Percentiles rank a stretch among this genome's conserved stretches.
Evolutionary conservation across 1,284 basidiomycete species (phyloP).

Genomic region (Apiotrichum sp.): DNA sequence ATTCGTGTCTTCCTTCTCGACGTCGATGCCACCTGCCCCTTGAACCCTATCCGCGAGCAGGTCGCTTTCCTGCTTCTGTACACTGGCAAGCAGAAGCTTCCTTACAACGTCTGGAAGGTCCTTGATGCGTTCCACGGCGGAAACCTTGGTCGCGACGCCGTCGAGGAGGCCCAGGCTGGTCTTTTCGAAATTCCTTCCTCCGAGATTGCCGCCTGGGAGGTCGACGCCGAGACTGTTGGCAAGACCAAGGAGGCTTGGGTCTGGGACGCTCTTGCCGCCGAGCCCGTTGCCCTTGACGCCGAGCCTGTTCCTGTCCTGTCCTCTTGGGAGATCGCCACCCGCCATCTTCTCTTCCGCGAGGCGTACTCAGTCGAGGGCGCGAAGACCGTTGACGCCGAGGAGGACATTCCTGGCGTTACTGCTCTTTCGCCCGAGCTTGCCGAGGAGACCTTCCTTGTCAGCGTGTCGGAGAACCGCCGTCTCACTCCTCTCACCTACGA

Average conservation of each 20-base stretch:
- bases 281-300: slow-evolving; percentile 36
- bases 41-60: slow-evolving; percentile 42
- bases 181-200: slow-evolving; percentile 32
- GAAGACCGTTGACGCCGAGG: slow-evolving; percentile 33
- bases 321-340: slow-evolving; percentile 79
- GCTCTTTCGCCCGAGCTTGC: slow-evolving; percentile 75
- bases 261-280: slow-evolving; percentile 43
- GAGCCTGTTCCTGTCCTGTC: slow-evolving; percentile 35
- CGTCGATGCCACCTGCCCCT: slow-evolving; percentile 28
- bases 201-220: slow-evolving; percentile 28
- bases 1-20: slow-evolving; percentile 47
- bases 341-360: slow-evolving; percentile 79
- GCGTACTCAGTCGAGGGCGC: slow-evolving; percentile 55
- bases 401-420: slow-evolving; percentile 51
- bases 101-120: slow-evolving; percentile 39
- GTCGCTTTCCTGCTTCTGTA: slow-evolving; percentile 48
- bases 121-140: slow-evolving; percentile 45
- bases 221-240: slow-evolving; percentile 38
- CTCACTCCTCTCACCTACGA: slow-evolving; percentile 93
- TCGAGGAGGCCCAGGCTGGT: slow-evolving; percentile 44
- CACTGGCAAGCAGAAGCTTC: slow-evolving; percentile 41
- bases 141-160: slow-evolving; percentile 38
- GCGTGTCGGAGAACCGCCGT: slow-evolving; percentile 87
- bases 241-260: slow-evolving; percentile 42
- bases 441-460: slow-evolving; percentile 89